Conservation (phyloP, 257 asterid species). For the Parsonsia alboflavescens region DNA sequence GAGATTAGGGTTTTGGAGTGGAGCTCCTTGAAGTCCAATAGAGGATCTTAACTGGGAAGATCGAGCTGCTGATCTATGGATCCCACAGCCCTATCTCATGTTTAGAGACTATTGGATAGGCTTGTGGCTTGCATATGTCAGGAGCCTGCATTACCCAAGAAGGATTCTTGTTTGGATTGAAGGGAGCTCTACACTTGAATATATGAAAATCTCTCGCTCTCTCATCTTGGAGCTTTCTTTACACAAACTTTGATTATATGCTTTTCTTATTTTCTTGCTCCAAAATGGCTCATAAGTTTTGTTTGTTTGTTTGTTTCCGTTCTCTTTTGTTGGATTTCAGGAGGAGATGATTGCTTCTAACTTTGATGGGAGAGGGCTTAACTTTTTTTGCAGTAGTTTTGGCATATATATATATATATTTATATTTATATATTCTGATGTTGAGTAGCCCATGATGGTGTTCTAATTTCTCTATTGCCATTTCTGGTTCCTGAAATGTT, state of each 20-base stretch:
- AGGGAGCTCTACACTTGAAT: constrained; percentile 76
- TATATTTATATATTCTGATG: no score
- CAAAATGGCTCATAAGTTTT: neutral
- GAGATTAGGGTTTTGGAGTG: constrained; percentile 41
- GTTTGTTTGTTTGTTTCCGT: neutral
- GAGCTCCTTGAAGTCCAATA: constrained; percentile 97
- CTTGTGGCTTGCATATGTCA: constrained; percentile 78
- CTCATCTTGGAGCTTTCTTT: no score
- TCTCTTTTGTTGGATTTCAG: neutral
- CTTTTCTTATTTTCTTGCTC: constrained; percentile 9
- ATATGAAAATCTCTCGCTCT: neutral
- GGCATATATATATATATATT: no score
- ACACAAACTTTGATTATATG: no score
- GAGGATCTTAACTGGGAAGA: constrained; percentile 58
- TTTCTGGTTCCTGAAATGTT: constrained; percentile 23
- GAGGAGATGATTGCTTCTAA: neutral
- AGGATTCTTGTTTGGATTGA: constrained; percentile 80
- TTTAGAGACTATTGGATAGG: constrained; percentile 30
- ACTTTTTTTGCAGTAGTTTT: constrained; percentile 13
- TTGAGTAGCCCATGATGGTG: neutral
- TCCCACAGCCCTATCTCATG: constrained; percentile 64
- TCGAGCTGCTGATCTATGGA: constrained; percentile 81
- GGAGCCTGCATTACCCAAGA: constrained; percentile 71
- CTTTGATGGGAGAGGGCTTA: neutral
- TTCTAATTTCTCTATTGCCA: constrained; percentile 29